Evolutionary conservation across 2,329 filamentous ascomycete genomes (phyloP).

Genomic region (Phoma sp.): DNA sequence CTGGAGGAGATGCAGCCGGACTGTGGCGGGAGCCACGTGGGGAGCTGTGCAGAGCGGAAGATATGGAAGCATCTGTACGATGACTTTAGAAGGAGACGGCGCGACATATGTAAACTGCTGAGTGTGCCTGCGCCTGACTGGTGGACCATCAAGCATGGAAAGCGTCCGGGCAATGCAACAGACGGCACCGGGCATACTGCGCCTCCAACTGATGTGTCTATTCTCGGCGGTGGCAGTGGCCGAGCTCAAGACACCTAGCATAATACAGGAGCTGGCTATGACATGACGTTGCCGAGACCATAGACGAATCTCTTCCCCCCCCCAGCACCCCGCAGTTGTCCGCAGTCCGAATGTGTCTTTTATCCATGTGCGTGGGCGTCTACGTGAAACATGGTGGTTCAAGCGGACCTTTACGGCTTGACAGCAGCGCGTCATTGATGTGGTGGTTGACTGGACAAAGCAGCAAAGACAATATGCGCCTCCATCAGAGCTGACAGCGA

Average conservation of each 20-base stretch:
- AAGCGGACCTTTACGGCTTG: neutral
- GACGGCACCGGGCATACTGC: constrained; percentile 33
- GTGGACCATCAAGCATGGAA: constrained; percentile 34
- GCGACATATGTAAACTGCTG: constrained; percentile 49
- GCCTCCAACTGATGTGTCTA: constrained; percentile 17
- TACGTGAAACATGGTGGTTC: constrained; percentile 14
- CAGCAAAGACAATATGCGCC: neutral
- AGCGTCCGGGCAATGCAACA: constrained; percentile 27
- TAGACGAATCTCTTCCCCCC: neutral
- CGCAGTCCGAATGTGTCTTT: constrained; percentile 11
- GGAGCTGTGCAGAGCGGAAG: constrained; percentile 47
- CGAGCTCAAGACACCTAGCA: neutral
- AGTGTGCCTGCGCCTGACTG: constrained; percentile 50
- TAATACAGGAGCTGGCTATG: neutral
- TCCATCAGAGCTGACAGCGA: neutral
- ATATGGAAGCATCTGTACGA: constrained; percentile 56
- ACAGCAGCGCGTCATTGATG: neutral
- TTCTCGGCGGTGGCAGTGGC: neutral
- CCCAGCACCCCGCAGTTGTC: neutral
- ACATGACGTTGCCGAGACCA: neutral
- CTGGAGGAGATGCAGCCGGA: constrained; percentile 54
- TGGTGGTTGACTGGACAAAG: neutral
- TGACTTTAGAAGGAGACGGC: constrained; percentile 52
- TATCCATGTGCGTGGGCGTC: neutral
- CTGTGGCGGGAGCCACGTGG: constrained; percentile 45